Conservation (phyloP, 1,139 yeast genomes). For the Candida tetrigidarum region DNA sequence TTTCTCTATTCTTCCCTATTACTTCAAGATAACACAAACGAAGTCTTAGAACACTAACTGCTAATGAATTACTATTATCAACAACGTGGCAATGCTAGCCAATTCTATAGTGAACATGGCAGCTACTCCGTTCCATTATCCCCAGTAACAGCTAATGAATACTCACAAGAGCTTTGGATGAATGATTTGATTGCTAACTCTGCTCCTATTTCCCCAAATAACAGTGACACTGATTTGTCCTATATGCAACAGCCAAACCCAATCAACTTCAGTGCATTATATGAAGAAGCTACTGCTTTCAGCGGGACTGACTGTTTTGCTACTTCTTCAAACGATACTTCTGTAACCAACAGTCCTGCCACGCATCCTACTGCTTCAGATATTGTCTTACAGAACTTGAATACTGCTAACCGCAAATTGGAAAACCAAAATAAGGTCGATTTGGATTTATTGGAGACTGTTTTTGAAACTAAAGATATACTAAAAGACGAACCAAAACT, state of each 20-base stretch:
- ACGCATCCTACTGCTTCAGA: slow-evolving; percentile 9
- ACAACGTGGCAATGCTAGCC: slow-evolving; percentile 7
- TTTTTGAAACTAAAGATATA: slow-evolving; percentile 31
- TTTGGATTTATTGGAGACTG: slow-evolving; percentile 26
- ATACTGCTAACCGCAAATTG: slow-evolving; percentile 17
- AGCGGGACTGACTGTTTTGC: slow-evolving; percentile 8
- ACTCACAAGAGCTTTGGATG: slow-evolving; percentile 23
- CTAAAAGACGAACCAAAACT: slow-evolving; percentile 20
- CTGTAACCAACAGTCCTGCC: slow-evolving; percentile 15
- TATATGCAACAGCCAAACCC: slow-evolving; percentile 9
- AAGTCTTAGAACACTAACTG: background rate
- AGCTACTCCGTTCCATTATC: slow-evolving; percentile 20
- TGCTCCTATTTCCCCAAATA: slow-evolving; percentile 18
- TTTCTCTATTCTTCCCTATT: background rate
- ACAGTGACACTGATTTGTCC: slow-evolving; percentile 21
- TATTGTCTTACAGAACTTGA: slow-evolving; percentile 6
- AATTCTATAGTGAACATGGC: slow-evolving; percentile 8
- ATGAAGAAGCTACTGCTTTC: slow-evolving; percentile 8
- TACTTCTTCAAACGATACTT: slow-evolving; percentile 14
- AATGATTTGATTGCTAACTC: slow-evolving; percentile 24
- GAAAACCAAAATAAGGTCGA: slow-evolving; percentile 17
- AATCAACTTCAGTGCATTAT: slow-evolving; percentile 6
- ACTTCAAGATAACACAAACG: background rate
- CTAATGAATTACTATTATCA: slow-evolving; percentile 4
- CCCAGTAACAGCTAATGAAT: slow-evolving; percentile 17